These are phyloP conservation scores for Pseudogymnoascus sp. DNA, from an alignment of 2,329 filamentous ascomycete genomes.

Conservation along the genomic window DNA sequence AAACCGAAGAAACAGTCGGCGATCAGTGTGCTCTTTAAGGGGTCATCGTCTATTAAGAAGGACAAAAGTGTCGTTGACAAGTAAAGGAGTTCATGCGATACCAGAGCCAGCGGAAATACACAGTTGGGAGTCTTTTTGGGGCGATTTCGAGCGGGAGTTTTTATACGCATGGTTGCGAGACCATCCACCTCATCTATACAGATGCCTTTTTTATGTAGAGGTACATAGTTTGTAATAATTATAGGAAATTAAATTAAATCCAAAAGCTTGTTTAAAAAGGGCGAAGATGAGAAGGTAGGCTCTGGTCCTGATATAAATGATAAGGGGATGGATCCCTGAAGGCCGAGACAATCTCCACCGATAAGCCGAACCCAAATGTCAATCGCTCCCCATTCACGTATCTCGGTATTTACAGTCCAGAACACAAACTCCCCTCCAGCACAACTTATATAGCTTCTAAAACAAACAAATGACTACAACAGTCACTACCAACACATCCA, in stretches of 20 bases:
- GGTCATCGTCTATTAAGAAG: neutral
- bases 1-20: constrained; percentile 1
- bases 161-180: constrained; percentile 7
- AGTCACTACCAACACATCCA: neutral
- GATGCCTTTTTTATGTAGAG: constrained; percentile 7
- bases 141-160: neutral
- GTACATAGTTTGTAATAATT: constrained; percentile 2
- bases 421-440: neutral
- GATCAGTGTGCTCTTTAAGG: neutral
- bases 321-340: neutral
- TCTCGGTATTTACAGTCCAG: neutral
- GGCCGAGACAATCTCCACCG: neutral
- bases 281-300: neutral
- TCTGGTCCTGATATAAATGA: neutral
- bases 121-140: neutral
- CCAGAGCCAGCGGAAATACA: neutral
- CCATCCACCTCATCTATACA: constrained; percentile 7
- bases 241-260: neutral
- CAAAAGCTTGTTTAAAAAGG: neutral
- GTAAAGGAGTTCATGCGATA: neutral
- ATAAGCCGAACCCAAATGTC: neutral
- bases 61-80: neutral
- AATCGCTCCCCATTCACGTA: neutral
- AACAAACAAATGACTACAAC: neutral
- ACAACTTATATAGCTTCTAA: neutral